Evolutionary conservation across 1,284 basidiomycete genomes (phyloP).

Genomic region (Fomitopsis pinicola): DNA sequence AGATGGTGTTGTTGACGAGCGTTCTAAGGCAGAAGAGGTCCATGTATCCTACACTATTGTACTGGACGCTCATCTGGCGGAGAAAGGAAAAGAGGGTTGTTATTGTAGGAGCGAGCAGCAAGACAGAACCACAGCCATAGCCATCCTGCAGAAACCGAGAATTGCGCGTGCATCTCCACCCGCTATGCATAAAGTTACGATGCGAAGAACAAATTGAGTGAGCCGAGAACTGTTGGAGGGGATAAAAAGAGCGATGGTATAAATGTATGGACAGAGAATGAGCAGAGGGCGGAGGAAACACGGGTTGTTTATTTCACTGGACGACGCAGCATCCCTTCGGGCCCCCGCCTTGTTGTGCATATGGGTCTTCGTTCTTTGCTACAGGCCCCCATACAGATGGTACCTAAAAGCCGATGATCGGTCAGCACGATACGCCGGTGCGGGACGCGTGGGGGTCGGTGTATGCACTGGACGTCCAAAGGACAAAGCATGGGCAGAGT

Average conservation of each 20-base stretch:
- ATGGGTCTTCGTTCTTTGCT: slow-evolving; percentile 85
- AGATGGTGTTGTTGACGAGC: background rate
- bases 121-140: background rate
- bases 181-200: slow-evolving; percentile 1
- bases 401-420: slow-evolving; percentile 45
- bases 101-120: background rate
- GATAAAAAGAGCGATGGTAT: slow-evolving; percentile 25
- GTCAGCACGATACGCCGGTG: background rate
- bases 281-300: background rate
- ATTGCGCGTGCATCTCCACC: background rate
- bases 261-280: slow-evolving; percentile 14
- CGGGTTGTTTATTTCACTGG: slow-evolving; percentile 23
- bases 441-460: background rate
- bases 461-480: background rate
- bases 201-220: background rate
- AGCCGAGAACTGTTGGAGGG: background rate
- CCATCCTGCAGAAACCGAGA: background rate
- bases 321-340: slow-evolving; percentile 57
- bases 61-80: background rate
- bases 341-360: slow-evolving; percentile 69
- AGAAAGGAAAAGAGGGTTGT: background rate
- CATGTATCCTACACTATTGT: background rate
- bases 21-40: background rate
- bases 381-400: slow-evolving; percentile 95
- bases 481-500: background rate